phyloP scores from a whole-genome alignment of 148 eudicot species.

The Arbutus unedo region DNA sequence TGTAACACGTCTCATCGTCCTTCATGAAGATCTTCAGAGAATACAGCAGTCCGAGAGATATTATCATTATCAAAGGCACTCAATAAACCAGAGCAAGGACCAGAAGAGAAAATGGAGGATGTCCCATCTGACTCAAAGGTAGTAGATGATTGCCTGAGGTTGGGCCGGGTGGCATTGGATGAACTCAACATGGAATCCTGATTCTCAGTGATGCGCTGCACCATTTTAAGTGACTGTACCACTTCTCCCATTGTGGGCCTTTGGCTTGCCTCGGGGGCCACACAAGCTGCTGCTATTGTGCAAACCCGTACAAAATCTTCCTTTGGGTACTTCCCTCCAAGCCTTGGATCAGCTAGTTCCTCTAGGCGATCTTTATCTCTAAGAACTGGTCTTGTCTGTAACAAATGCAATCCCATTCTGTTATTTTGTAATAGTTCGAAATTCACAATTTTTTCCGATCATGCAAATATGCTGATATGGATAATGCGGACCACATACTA shows the following conservation, averaged over 20 bases:
- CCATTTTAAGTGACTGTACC: conserved; percentile 96
- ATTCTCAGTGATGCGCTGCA: conserved; percentile 69
- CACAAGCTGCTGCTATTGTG: conserved; percentile 96
- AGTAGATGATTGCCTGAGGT: conserved; percentile 67
- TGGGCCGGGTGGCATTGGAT: conserved; percentile 39
- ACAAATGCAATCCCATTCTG: conserved; percentile 10
- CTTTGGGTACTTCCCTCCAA: conserved; percentile 69
- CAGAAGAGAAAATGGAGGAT: conserved; percentile 91
- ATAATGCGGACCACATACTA: neutral
- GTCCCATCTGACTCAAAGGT: conserved; percentile 89
- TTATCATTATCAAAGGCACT: conserved; percentile 73
- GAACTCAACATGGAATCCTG: conserved; percentile 50
- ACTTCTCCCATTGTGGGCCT: conserved; percentile 99
- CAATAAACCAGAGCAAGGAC: conserved; percentile 80
- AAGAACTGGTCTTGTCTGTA: conserved; percentile 82
- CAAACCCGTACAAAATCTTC: conserved; percentile 89
- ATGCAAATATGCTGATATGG: neutral
- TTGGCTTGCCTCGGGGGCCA: conserved; percentile 84
- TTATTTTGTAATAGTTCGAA: neutral
- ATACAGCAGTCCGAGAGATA: conserved; percentile 56
- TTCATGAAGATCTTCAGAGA: conserved; percentile 95
- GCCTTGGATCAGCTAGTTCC: conserved; percentile 74
- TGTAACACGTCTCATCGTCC: conserved; percentile 49
- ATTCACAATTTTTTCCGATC: neutral
- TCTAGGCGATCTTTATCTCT: conserved; percentile 81